Conservation (phyloP, 1,284 basidiomycete genomes). For the Trametes polyzona region DNA sequence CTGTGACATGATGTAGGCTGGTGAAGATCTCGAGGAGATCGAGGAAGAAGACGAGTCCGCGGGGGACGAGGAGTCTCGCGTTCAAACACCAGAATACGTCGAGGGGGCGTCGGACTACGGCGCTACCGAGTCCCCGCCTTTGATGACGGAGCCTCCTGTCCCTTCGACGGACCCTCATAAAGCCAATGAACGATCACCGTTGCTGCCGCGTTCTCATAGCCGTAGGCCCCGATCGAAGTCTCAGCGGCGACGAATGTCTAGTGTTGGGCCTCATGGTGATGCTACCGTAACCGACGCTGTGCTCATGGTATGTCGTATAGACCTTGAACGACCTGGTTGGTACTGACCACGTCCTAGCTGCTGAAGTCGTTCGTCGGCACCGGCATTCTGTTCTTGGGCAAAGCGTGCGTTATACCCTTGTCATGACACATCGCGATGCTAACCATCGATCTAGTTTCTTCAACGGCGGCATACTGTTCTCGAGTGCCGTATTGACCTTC, state of each 20-base stretch:
- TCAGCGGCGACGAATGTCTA: constrained; percentile 54
- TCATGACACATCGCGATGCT: constrained; percentile 1
- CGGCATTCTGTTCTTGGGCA: constrained; percentile 94
- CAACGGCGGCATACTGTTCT: constrained; percentile 96
- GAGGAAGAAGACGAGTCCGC: constrained; percentile 60
- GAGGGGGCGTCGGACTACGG: constrained; percentile 17
- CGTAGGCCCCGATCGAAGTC: constrained; percentile 47
- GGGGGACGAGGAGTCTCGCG: constrained; percentile 28
- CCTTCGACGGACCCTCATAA: constrained; percentile 30
- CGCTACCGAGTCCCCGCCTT: constrained; percentile 12
- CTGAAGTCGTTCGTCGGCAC: constrained; percentile 97
- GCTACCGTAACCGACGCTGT: constrained; percentile 89
- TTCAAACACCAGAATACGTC: constrained; percentile 21
- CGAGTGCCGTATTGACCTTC: constrained; percentile 74
- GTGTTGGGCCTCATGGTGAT: constrained; percentile 71
- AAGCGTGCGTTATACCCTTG: constrained; percentile 61
- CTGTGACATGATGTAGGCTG: constrained; percentile 58
- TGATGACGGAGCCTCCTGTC: constrained; percentile 29
- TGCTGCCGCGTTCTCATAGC: constrained; percentile 27
- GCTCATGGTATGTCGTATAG: constrained; percentile 70
- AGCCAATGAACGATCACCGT: constrained; percentile 36
- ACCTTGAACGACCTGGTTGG: neutral
- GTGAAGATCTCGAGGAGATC: constrained; percentile 93
- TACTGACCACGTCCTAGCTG: constrained; percentile 51
- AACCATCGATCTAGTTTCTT: constrained; percentile 65